These are phyloP conservation scores for Lepiota venenata DNA, from an alignment of 768 basidiomycete genomes.

Conservation along the genomic window DNA sequence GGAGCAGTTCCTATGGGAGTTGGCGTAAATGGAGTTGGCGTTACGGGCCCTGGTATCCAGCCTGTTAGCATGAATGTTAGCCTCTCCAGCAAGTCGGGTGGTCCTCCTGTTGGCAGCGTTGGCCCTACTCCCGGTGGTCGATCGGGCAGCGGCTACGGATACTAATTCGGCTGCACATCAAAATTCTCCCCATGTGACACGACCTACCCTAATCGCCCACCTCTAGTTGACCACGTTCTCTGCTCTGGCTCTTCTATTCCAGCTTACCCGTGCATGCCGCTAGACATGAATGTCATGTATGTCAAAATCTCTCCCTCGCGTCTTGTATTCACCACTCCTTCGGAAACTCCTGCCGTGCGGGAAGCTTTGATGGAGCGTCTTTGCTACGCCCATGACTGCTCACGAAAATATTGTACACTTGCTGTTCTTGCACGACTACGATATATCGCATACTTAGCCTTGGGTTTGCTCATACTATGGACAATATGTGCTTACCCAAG, in stretches of 20 bases:
- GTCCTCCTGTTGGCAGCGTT: constrained; percentile 13
- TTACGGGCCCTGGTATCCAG: constrained; percentile 31
- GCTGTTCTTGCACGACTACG: constrained; percentile 2
- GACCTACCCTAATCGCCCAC: constrained; percentile 5
- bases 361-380: constrained; percentile 11
- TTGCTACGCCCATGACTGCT: constrained; percentile 2
- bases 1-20: constrained; percentile 27
- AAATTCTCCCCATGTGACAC: background rate
- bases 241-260: background rate
- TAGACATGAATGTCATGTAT: constrained; percentile 10
- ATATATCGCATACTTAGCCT: constrained; percentile 9
- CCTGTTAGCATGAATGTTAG: constrained; percentile 47
- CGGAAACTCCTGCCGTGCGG: constrained; percentile 11
- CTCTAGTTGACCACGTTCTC: constrained; percentile 8
- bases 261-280: constrained; percentile 4
- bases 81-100: constrained; percentile 26
- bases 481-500: constrained; percentile 1
- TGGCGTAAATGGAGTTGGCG: constrained; percentile 16
- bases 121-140: constrained; percentile 13
- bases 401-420: constrained; percentile 10
- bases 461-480: background rate
- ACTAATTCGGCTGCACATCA: constrained; percentile 12
- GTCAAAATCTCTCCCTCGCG: background rate
- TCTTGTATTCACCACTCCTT: constrained; percentile 5
- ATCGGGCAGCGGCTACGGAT: constrained; percentile 26